phyloP scores from a whole-genome alignment of 495 filamentous ascomycete species.

The Aspergillus biplanus region DNA sequence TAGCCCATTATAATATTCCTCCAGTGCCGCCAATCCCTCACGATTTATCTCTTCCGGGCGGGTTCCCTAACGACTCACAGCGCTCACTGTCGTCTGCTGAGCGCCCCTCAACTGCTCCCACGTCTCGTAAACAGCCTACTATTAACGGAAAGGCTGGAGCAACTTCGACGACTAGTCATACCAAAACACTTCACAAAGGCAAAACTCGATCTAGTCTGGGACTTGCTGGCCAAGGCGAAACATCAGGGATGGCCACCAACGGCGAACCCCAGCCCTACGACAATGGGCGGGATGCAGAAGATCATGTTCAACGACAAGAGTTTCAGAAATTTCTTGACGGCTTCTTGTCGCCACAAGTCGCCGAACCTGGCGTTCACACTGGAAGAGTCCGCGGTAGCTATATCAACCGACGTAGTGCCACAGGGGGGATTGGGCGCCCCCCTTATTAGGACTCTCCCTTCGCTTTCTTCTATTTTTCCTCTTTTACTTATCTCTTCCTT shows the following conservation, averaged over 20 bases:
- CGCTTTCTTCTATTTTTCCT: conserved; percentile 8
- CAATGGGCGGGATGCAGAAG: conserved; percentile 11
- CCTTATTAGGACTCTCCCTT: conserved; percentile 38
- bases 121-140: conserved; percentile 28
- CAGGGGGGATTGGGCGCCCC: conserved; percentile 44
- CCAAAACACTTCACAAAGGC: conserved; percentile 36
- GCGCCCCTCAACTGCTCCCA: conserved; percentile 45
- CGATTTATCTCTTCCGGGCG: conserved; percentile 41
- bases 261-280: conserved; percentile 10
- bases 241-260: conserved; percentile 7
- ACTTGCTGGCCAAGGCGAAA: conserved; percentile 35
- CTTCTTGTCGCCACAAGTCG: conserved; percentile 36
- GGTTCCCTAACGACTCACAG: conserved; percentile 44
- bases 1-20: conserved; percentile 37
- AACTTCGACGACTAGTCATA: conserved; percentile 21
- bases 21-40: conserved; percentile 50
- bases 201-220: conserved; percentile 45
- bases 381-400: conserved; percentile 23
- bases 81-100: conserved; percentile 37
- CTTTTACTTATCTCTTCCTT: conserved; percentile 12
- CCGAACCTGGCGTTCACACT: conserved; percentile 10
- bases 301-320: conserved; percentile 34
- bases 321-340: conserved; percentile 44
- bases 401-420: conserved; percentile 31
- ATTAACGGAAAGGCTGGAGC: conserved; percentile 30